Base-by-base conservation (phyloP, 2,329 filamentous ascomycete genomes). In the Fusarium sp. region DNA sequence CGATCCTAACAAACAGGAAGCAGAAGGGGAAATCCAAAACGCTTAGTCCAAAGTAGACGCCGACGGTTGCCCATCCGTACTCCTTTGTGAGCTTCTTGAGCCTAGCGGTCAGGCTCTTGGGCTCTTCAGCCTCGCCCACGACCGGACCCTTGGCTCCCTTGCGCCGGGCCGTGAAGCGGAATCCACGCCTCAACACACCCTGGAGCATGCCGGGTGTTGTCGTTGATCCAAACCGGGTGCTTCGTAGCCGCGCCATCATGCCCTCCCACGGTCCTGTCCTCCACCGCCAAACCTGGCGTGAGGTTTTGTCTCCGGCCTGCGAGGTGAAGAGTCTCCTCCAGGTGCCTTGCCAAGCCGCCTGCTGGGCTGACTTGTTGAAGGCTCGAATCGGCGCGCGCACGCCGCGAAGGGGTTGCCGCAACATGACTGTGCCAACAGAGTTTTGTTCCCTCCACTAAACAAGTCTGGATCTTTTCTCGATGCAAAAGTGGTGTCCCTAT, bases 1-100 rank as follows among this genome's bases (percentile, higher is more conserved):
- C 87, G 55, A 90, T 84, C 61, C 91, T 89, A 48, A 99, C 96
- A 10, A 96, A 89, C 58, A 97, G 82, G 83, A 97, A 99, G 82
- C 95, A 98, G 78, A 98, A 93, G 1, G 96, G 96, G 71, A 98
- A 97, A 82, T 99, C 96, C 54, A 97, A 83, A 39, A 93, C 92
- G 43, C 93, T 95, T 58, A 99, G 83, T 1, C 86, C 86, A 11
- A 98, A 81, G 80, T 99, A 99, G 13, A 99, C 93, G n/a, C 94
- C 95, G 6, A 98, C 81, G 1, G 95, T 95, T 4, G 93, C 88
- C 94, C 95, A 98, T 41, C 96, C 96, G 80, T 99, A 99, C 80
- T 98, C 95, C 69, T 91, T 90, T 3, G 92, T 94, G 47, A 99
- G 88, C 78, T 93, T 94, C 81, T 91, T 94, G 78, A 98, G 83